A percentile compares a stretch with the other conserved stretches of the same genome.
Evolutionary conservation across 1,284 basidiomycete genomes (phyloP).

Genomic region (Trametes polyzona): DNA sequence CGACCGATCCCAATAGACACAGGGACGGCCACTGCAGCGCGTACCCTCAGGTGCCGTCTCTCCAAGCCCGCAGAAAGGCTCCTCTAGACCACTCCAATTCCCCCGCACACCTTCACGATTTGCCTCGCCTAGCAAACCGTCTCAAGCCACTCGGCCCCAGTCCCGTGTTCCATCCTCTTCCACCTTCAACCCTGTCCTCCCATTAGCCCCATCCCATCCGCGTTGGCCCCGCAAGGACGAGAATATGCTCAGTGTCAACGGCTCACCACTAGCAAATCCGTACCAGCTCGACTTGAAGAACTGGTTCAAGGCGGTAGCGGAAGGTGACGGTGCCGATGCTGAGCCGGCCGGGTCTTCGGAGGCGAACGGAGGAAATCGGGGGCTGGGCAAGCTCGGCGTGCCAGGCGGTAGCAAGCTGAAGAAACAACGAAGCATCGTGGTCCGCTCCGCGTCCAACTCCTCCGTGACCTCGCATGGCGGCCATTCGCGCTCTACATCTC

Average conservation of each 20-base stretch:
- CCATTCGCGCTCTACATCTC: conserved; percentile 54
- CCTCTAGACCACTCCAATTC: conserved; percentile 32
- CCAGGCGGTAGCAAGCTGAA: conserved; percentile 40
- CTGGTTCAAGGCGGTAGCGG: conserved; percentile 37
- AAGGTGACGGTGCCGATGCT: conserved; percentile 24
- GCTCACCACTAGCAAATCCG: conserved; percentile 76
- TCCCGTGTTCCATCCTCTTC: conserved; percentile 63
- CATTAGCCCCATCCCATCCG: conserved; percentile 67
- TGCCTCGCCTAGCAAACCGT: conserved; percentile 46
- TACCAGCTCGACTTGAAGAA: conserved; percentile 57
- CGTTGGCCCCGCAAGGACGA: conserved; percentile 66
- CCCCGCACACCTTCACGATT: conserved; percentile 44
- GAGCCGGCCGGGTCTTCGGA: conserved; percentile 22
- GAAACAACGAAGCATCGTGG: conserved; percentile 63
- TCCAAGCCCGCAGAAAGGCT: conserved; percentile 59
- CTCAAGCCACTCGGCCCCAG: conserved; percentile 22
- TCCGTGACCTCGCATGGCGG: conserved; percentile 24
- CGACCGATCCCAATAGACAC: background rate
- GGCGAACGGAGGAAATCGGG: conserved; percentile 1
- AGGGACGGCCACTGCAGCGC: conserved; percentile 34
- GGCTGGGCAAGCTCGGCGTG: conserved; percentile 10
- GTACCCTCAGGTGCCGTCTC: conserved; percentile 43
- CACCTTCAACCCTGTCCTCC: conserved; percentile 71
- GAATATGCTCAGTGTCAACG: conserved; percentile 75
- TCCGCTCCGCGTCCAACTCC: conserved; percentile 60